Evolutionary conservation across 2,329 filamentous ascomycete species (phyloP).

Genomic region (Domatiomyces globalis): DNA sequence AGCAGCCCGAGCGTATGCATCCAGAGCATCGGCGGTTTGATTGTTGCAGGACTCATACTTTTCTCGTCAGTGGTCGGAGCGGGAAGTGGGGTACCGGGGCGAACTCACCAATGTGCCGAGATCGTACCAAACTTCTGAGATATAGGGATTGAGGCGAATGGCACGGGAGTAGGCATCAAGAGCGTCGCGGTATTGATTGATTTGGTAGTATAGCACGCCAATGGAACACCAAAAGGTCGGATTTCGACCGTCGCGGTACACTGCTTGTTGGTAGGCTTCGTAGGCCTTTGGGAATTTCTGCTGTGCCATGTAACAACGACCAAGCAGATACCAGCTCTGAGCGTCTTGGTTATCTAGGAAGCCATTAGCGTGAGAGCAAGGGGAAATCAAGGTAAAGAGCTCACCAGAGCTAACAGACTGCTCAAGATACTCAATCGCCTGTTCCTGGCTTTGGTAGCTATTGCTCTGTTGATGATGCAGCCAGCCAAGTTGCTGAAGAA

Average conservation of each 20-base stretch:
- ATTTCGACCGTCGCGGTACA: slow-evolving; percentile 93
- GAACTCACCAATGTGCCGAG: slow-evolving; percentile 74
- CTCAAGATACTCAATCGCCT: slow-evolving; percentile 91
- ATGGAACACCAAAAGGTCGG: slow-evolving; percentile 99
- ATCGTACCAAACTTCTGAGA: slow-evolving; percentile 98
- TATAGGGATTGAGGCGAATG: slow-evolving; percentile 92
- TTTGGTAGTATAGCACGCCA: slow-evolving; percentile 96
- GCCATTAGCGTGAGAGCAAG: background rate
- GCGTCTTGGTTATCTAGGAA: slow-evolving; percentile 73
- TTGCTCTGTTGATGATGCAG: slow-evolving; percentile 91
- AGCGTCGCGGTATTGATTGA: slow-evolving; percentile 97
- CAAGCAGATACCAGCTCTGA: slow-evolving; percentile 96
- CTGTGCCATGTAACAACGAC: slow-evolving; percentile 97
- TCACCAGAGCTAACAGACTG: slow-evolving; percentile 86
- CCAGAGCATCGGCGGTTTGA: slow-evolving; percentile 87
- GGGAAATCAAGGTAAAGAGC: slow-evolving; percentile 21
- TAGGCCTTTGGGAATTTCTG: slow-evolving; percentile 98
- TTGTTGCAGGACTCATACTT: slow-evolving; percentile 99
- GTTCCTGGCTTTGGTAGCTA: slow-evolving; percentile 81
- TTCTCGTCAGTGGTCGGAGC: slow-evolving; percentile 20
- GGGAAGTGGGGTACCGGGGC: background rate
- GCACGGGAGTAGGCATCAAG: slow-evolving; percentile 94
- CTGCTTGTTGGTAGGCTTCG: slow-evolving; percentile 95
- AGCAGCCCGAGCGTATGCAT: slow-evolving; percentile 86
- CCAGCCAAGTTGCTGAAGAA: slow-evolving; percentile 95